Evolutionary conservation across 2,329 filamentous ascomycete genomes (phyloP), one percentile per base, ranked within the genome.

Genomic region (Microcera coccophila): DNA sequence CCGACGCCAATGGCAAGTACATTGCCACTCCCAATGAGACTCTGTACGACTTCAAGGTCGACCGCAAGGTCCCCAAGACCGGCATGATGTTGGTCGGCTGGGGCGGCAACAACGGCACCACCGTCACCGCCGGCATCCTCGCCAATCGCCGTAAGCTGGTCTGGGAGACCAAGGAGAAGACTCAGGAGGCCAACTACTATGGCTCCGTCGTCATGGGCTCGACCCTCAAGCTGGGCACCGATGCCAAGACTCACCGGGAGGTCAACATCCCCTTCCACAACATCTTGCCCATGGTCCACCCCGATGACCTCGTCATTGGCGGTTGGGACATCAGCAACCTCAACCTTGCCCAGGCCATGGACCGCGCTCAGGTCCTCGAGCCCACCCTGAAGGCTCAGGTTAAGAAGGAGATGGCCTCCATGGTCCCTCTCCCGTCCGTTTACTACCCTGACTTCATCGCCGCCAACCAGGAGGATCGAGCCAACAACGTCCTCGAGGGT

Each of bases 401-500:
- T 59, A 84, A 82, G 71, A 95, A 97, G 78, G 88, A 97, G 73
- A 91, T 97, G 90, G 74, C 82, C 48, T 74, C 76, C 58, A 87
- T 97, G 82, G 83, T 84, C 58, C 93, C 93, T 21, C 80, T 97
- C 51, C 91, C 90, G 18, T 91, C 87, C 69, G 86, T 97, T 71
- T 98, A 98, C 80, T 98, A 98, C 69, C 93, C 93, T 2, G 93
- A 97, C 71, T 98, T 98, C 76, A 98, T 98, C 63, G 93, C 93
- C 54, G 87, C 93, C 65, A 98, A 98, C 75, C 93, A 98, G 73
- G 90, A 93, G 68, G 90, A 90, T 62, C 87, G 93, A 61, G 93
- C 91, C 53, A 90, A 98, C 72, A 97, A 98, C 61, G 62, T 95
- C 50, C 68, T 97, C 37, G 73, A 85, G 50, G 93, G 93, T 39